Percentiles rank a stretch among this genome's conserved stretches.
Conservation (phyloP, 2,329 filamentous ascomycete species). For the Coniochaeta hoffmannii region DNA sequence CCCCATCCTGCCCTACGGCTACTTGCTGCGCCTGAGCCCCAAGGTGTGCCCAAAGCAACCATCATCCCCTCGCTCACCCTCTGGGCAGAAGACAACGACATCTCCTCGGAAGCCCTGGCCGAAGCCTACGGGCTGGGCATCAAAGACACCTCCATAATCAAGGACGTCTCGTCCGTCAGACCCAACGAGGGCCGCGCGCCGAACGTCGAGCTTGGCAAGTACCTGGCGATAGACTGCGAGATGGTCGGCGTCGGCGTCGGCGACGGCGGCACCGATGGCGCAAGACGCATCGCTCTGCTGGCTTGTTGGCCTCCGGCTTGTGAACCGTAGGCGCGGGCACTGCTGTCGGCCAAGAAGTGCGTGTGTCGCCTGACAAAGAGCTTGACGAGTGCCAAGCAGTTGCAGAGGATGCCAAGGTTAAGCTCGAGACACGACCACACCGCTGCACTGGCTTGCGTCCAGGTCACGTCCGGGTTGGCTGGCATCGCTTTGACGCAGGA, state of each 20-base stretch:
- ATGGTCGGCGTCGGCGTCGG: slow-evolving; percentile 92
- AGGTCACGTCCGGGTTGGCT: slow-evolving; percentile 25
- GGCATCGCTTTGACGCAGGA: slow-evolving; percentile 16
- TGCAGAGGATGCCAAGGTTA: slow-evolving; percentile 23
- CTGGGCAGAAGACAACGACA: slow-evolving; percentile 54
- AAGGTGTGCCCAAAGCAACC: slow-evolving; percentile 23
- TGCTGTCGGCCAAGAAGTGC: slow-evolving; percentile 9
- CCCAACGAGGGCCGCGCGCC: slow-evolving; percentile 57
- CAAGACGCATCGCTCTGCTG: not conserved
- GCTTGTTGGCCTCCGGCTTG: not conserved
- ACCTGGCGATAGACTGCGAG: slow-evolving; percentile 90
- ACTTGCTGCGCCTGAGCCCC: slow-evolving; percentile 14
- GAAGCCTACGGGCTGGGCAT: slow-evolving; percentile 53
- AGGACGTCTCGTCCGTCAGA: slow-evolving; percentile 37
- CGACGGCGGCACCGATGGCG: too few relatives aligned
- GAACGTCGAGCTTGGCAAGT: slow-evolving; percentile 70
- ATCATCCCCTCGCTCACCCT: slow-evolving; percentile 48
- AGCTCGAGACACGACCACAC: slow-evolving; percentile 25
- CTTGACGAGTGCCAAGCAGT: slow-evolving; percentile 16
- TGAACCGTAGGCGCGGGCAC: not conserved
- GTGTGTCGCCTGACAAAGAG: slow-evolving; percentile 15
- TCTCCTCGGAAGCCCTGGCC: slow-evolving; percentile 52
- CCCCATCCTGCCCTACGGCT: slow-evolving; percentile 2
- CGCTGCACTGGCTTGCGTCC: slow-evolving; percentile 15
- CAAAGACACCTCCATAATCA: slow-evolving; percentile 41